Base-by-base conservation (phyloP, 2,329 filamentous ascomycete species). In the Albophoma yamanashiensis region DNA sequence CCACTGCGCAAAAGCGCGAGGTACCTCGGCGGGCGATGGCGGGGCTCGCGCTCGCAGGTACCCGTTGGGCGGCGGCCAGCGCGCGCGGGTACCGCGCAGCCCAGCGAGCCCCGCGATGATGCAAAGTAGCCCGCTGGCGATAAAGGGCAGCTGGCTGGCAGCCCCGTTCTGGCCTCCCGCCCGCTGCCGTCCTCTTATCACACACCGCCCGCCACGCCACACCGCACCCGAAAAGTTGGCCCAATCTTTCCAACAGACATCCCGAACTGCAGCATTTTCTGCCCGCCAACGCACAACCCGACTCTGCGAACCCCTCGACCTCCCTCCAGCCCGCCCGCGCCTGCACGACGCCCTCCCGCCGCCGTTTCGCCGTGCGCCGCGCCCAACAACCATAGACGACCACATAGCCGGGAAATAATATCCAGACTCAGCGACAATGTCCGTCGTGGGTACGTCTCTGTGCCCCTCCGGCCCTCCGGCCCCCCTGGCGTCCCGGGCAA, bases 401-500 rank as follows among this genome's bases (percentile, higher is more conserved):
- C 31, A 3, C 34, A 59, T 58, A 31, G 27, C 27, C 27, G 27
- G 27, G 27, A 31, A 31, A 31, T 31, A 31, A 5, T 39, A 55
- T 58, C 55, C 65, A 66, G 63, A 63, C 60, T 66, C 70, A 66
- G 69, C 71, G 73, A 78, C 65, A 75, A 82, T 82, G 80, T 80
- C 77, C 74, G 80, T 82, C 71, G 80, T 82, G 67, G 80, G 80
- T 82, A 76, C 65, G 77, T 75, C 25, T 20, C 36, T 12, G 36
- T 40, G 57, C 22, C 9, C 25, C 27, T 31, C 27, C n/a, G n/a
- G n/a, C n/a, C n/a, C n/a, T n/a, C n/a, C n/a, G n/a, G n/a, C 27
- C 27, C 27, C 27, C 27, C 5, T 31, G 27, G 27, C 27, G 27
- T 31, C 27, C 27, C 27, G 27, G 5, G 27, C 27, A 31, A n/a